Evolutionary conservation across 257 asterid genomes (phyloP).

Genomic region (Capsicum chinense): DNA sequence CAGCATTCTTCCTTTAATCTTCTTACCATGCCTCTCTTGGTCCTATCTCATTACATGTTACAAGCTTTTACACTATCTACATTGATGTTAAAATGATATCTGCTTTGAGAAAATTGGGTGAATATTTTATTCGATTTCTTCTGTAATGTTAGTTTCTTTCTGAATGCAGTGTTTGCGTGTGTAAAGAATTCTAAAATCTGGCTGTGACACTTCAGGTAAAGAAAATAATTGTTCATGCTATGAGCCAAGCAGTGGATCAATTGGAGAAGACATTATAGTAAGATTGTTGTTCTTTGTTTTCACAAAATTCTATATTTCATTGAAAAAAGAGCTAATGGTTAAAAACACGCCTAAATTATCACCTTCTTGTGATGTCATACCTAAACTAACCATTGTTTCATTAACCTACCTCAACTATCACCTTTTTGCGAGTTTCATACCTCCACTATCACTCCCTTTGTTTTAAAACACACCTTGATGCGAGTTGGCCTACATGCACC

Average conservation of each 20-base stretch:
- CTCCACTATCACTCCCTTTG: too few relatives aligned
- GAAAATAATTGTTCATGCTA: constrained; percentile 33
- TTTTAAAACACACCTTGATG: too few relatives aligned
- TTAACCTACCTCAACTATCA: too few relatives aligned
- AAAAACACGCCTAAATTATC: too few relatives aligned
- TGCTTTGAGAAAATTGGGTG: too few relatives aligned
- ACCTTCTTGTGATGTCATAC: too few relatives aligned
- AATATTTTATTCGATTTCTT: background rate
- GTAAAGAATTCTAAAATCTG: background rate
- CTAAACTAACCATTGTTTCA: too few relatives aligned
- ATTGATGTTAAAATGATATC: background rate
- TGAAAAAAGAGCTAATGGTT: background rate
- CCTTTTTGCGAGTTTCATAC: too few relatives aligned
- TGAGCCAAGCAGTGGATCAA: constrained; percentile 28
- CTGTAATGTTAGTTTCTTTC: background rate
- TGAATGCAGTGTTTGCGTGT: background rate
- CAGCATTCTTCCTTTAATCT: background rate
- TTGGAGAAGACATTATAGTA: constrained; percentile 26
- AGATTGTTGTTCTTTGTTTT: constrained; percentile 30
- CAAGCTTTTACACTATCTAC: background rate
- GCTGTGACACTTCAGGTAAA: constrained; percentile 29
- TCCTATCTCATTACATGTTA: background rate
- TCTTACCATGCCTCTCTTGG: background rate
- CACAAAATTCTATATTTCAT: background rate
- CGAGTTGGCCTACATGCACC: too few relatives aligned